These are phyloP conservation scores for Polyporus tsugae DNA, from an alignment of 1,284 basidiomycete species.

Conservation along the genomic window DNA sequence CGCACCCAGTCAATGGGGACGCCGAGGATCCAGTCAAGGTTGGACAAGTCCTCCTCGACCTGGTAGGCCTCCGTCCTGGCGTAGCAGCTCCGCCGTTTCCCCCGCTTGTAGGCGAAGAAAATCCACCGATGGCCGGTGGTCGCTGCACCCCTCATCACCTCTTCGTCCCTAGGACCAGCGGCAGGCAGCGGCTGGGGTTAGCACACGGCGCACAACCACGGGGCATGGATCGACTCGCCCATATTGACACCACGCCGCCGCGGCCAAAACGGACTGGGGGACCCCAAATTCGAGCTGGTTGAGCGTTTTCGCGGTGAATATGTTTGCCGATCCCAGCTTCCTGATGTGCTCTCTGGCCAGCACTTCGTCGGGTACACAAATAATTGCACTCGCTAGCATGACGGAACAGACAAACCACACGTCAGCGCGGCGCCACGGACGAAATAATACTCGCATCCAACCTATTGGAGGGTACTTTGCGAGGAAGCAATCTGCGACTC, in stretches of 20 bases:
- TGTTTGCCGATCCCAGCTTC: not conserved
- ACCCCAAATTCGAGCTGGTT: not conserved
- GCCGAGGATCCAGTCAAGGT: slow-evolving; percentile 3
- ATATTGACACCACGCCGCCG: not conserved
- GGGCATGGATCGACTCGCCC: not conserved
- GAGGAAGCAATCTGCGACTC: too few relatives aligned
- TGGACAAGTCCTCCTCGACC: not conserved
- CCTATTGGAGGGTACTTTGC: too few relatives aligned
- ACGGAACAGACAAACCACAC: not conserved
- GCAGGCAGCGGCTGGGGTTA: not conserved
- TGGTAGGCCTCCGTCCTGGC: not conserved
- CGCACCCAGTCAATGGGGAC: not conserved
- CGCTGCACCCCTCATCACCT: not conserved
- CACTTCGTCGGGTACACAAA: not conserved
- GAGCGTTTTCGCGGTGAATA: not conserved
- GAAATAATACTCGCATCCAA: too few relatives aligned
- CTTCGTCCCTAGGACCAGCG: not conserved
- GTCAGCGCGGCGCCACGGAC: too few relatives aligned
- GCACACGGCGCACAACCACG: not conserved
- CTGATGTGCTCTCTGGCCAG: not conserved
- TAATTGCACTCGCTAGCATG: not conserved
- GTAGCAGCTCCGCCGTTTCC: not conserved
- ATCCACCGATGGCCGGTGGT: not conserved
- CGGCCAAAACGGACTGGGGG: not conserved
- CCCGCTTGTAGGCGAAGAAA: not conserved